Percentiles rank a stretch among this genome's conserved stretches.
Evolutionary conservation across 768 basidiomycete genomes (phyloP).

Genomic region (Phanerochaete sordida): DNA sequence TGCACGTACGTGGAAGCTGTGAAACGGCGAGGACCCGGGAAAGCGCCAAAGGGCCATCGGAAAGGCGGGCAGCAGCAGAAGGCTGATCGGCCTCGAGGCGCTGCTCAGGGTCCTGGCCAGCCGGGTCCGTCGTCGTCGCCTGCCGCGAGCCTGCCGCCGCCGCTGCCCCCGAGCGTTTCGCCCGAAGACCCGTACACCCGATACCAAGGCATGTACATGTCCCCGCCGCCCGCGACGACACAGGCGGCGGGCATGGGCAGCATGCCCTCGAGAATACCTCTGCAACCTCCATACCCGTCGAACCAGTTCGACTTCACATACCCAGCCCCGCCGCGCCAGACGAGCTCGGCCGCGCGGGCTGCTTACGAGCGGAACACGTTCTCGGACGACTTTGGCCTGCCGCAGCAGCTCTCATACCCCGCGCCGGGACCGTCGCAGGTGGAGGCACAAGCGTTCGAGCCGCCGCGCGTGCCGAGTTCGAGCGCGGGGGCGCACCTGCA

Average conservation of each 20-base stretch:
- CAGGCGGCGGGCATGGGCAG: not conserved
- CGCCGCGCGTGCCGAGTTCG: not conserved
- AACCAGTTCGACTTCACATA: not conserved
- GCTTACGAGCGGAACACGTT: not conserved
- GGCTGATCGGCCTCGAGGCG: not conserved
- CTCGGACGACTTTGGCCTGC: not conserved
- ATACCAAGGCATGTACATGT: not conserved
- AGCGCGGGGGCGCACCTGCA: not conserved
- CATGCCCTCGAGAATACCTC: not conserved
- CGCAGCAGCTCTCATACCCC: not conserved
- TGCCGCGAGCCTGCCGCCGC: not conserved
- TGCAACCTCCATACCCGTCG: not conserved
- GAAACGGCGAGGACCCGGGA: conserved; percentile 71
- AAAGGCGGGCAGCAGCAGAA: not conserved
- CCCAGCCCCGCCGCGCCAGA: not conserved
- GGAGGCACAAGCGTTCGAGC: not conserved
- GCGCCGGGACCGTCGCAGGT: not conserved
- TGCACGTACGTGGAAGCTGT: conserved; percentile 53
- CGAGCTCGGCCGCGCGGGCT: not conserved
- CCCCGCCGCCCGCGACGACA: not conserved
- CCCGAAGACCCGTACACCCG: not conserved
- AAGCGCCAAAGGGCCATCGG: conserved; percentile 54
- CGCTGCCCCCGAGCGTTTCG: not conserved
- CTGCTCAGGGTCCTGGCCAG: not conserved
- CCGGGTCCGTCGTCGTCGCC: not conserved